phyloP scores from a whole-genome alignment of 352 stramenopile genomes.

The Hyaloperonospora brassicae region DNA sequence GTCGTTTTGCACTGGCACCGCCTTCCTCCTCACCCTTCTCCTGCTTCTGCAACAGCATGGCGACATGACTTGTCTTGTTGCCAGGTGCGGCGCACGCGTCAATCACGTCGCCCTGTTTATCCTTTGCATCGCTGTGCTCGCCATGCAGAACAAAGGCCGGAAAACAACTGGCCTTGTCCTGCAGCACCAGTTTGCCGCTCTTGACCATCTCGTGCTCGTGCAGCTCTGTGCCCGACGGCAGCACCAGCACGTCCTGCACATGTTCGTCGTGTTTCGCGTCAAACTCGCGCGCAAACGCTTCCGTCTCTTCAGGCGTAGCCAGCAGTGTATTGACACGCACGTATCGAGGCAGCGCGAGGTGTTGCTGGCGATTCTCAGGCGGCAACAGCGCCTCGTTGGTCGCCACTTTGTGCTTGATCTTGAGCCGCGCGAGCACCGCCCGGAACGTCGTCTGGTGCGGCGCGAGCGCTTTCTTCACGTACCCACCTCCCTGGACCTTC shows the following conservation, averaged over 20 bases:
- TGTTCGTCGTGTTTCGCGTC: constrained; percentile 70
- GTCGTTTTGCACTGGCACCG: constrained; percentile 35
- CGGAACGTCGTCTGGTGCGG: constrained; percentile 67
- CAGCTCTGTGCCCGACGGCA: constrained; percentile 84
- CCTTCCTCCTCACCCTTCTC: constrained; percentile 27
- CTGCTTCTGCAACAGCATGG: constrained; percentile 85
- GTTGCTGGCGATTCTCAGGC: constrained; percentile 64
- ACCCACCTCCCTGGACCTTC: constrained; percentile 83
- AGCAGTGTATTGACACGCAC: constrained; percentile 91
- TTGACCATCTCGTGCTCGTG: constrained; percentile 77
- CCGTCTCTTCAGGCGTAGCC: constrained; percentile 36
- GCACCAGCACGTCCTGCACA: constrained; percentile 87
- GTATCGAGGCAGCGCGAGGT: constrained; percentile 78
- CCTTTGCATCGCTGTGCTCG: constrained; percentile 38
- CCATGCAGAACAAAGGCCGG: constrained; percentile 90
- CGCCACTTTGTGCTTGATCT: constrained; percentile 73
- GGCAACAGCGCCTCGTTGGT: constrained; percentile 73
- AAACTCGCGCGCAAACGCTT: constrained; percentile 43
- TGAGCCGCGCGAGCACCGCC: constrained; percentile 65
- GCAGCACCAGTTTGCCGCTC: constrained; percentile 86
- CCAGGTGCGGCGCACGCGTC: constrained; percentile 96
- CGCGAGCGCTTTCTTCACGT: constrained; percentile 83
- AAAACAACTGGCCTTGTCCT: constrained; percentile 98
- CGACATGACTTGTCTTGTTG: constrained; percentile 98
- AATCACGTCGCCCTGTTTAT: constrained; percentile 80